Evolutionary conservation across 306 rosid genomes (phyloP).

Genomic region (Elaeagnus macrophylla): DNA sequence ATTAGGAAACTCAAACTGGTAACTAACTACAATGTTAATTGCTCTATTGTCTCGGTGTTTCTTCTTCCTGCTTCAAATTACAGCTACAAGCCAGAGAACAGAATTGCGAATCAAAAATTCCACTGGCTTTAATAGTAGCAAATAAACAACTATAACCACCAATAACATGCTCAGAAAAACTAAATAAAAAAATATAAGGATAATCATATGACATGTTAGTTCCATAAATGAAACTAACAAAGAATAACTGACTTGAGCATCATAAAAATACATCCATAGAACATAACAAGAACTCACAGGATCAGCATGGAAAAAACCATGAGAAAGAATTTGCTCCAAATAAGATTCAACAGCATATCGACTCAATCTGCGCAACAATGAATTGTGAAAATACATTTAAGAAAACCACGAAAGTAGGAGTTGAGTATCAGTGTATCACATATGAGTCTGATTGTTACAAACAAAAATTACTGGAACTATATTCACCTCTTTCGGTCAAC

Average conservation of each 20-base stretch:
- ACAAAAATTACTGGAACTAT: not conserved
- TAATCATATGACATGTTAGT: no score
- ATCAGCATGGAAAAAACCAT: conserved; percentile 98
- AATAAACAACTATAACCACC: no score
- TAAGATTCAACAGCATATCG: conserved; percentile 97
- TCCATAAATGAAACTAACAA: no score
- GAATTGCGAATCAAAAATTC: no score
- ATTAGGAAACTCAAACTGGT: no score
- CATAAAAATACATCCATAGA: conserved; percentile 5
- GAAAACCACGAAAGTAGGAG: conserved; percentile 7
- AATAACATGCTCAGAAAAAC: no score
- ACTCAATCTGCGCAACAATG: conserved; percentile 49
- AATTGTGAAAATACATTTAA: not conserved
- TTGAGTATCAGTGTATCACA: conserved; percentile 10
- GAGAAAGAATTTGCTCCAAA: conserved; percentile 94
- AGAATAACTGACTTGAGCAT: not conserved
- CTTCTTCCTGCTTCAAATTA: no score
- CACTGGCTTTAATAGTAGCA: no score
- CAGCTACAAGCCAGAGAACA: no score
- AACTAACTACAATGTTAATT: no score
- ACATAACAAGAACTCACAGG: conserved; percentile 62
- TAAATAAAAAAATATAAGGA: no score
- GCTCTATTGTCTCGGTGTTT: no score
- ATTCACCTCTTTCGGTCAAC: conserved; percentile 80
- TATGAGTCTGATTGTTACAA: conserved; percentile 5